A percentile compares a stretch with the other conserved stretches of the same genome.
These are phyloP conservation scores for Pseudomicrostroma phylloplanum DNA, from an alignment of 1,284 basidiomycete genomes.

Conservation along the genomic window DNA sequence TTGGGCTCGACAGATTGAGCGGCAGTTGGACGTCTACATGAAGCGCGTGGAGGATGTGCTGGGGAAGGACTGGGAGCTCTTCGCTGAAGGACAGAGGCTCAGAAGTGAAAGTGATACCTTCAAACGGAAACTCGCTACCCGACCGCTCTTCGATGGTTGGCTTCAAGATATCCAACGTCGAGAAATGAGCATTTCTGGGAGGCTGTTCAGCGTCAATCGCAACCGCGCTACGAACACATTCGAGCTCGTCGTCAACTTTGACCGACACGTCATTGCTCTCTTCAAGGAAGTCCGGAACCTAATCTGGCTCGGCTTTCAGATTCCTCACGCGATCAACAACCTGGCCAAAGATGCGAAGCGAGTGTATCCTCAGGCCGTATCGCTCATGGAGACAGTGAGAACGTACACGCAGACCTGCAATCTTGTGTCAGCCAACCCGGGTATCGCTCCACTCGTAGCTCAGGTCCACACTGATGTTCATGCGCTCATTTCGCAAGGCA, in stretches of 20 bases:
- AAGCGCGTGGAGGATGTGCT: constrained; percentile 98
- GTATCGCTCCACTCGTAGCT: constrained; percentile 71
- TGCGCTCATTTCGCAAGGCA: constrained; percentile 50
- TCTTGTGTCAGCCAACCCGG: constrained; percentile 72
- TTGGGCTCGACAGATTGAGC: constrained; percentile 96
- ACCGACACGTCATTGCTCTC: constrained; percentile 91
- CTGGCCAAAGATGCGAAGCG: constrained; percentile 97
- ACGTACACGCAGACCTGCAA: constrained; percentile 92
- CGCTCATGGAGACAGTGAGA: constrained; percentile 89
- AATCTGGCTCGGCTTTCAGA: constrained; percentile 89
- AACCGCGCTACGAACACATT: constrained; percentile 60
- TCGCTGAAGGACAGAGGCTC: constrained; percentile 96
- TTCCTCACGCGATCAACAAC: constrained; percentile 87
- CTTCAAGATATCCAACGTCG: constrained; percentile 80
- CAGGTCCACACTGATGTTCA: constrained; percentile 39
- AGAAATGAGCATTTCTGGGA: constrained; percentile 82
- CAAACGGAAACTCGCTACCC: constrained; percentile 88
- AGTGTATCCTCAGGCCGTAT: constrained; percentile 92
- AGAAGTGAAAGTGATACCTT: constrained; percentile 86
- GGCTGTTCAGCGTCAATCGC: constrained; percentile 90
- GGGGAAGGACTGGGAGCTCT: constrained; percentile 95
- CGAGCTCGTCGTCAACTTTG: constrained; percentile 90
- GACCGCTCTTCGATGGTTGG: constrained; percentile 93
- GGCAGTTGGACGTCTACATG: constrained; percentile 93
- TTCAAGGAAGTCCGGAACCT: constrained; percentile 97